Conservation (phyloP, 2,329 filamentous ascomycete genomes). For the Botryosphaeria agaves region DNA sequence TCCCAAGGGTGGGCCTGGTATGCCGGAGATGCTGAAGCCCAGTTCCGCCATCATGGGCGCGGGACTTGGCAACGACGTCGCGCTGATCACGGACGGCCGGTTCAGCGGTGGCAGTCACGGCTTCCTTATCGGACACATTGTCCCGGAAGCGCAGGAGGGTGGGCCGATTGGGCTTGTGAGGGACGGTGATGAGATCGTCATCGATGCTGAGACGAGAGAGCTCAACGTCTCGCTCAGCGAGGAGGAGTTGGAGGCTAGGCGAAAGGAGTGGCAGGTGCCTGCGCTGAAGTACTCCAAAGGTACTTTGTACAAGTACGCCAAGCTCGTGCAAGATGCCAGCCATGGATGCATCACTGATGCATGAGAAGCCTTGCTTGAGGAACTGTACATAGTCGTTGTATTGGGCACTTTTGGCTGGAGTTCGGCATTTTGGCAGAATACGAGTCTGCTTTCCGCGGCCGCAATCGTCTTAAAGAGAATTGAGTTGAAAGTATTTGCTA, state of each 20-base stretch:
- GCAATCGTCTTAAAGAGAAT: too few relatives aligned
- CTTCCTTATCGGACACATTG: conserved; percentile 76
- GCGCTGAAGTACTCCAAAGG: conserved; percentile 40
- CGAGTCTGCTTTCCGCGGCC: background rate
- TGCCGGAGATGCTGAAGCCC: conserved; percentile 62
- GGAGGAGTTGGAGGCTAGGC: conserved; percentile 37
- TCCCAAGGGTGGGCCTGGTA: conserved; percentile 55
- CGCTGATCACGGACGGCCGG: conserved; percentile 56
- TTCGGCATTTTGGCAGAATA: too few relatives aligned
- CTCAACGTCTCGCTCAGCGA: conserved; percentile 50
- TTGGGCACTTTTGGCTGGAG: too few relatives aligned
- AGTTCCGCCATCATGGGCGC: conserved; percentile 58
- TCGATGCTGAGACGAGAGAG: conserved; percentile 58
- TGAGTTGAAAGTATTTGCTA: background rate
- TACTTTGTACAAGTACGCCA: conserved; percentile 41
- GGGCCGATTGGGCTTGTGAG: conserved; percentile 70
- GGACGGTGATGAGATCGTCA: conserved; percentile 65
- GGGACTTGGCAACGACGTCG: conserved; percentile 54
- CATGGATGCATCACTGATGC: conserved; percentile 41
- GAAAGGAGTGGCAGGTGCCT: conserved; percentile 34
- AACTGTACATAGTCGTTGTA: too few relatives aligned
- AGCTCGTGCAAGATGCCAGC: conserved; percentile 38
- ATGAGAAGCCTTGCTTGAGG: conserved; percentile 7
- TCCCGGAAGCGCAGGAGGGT: conserved; percentile 72
- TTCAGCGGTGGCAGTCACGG: conserved; percentile 73